A percentile compares a stretch with the other conserved stretches of the same genome.
Evolutionary conservation across 768 basidiomycete species (phyloP).

Genomic region (Pholiota microspora): DNA sequence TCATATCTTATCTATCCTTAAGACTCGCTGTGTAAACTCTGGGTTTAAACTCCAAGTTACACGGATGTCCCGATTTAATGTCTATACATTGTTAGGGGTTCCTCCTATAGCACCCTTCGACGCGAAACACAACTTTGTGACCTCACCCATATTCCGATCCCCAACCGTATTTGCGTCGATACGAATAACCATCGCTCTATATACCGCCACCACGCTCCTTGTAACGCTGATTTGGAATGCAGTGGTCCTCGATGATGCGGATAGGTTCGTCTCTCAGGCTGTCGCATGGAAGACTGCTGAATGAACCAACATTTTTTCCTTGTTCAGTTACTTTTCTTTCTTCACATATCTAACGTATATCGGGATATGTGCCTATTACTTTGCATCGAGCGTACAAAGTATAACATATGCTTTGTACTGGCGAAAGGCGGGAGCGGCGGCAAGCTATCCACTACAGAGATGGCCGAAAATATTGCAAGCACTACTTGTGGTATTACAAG

Average conservation of each 20-base stretch:
- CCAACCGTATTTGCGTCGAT: slow-evolving; percentile 41
- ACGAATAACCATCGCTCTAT: slow-evolving; percentile 49
- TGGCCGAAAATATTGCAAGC: slow-evolving; percentile 59
- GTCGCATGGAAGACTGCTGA: too few species aligned
- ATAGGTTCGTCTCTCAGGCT: slow-evolving; percentile 24
- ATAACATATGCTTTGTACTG: slow-evolving; percentile 33
- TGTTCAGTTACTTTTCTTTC: slow-evolving; percentile 63
- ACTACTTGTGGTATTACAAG: slow-evolving; percentile 51
- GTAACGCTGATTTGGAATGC: slow-evolving; percentile 35
- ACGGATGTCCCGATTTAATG: not conserved
- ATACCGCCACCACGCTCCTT: slow-evolving; percentile 41
- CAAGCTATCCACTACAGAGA: slow-evolving; percentile 52
- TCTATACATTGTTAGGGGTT: slow-evolving; percentile 12
- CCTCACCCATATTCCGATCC: slow-evolving; percentile 45
- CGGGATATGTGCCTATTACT: slow-evolving; percentile 62
- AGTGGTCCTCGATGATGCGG: slow-evolving; percentile 26
- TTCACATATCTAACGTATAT: slow-evolving; percentile 63
- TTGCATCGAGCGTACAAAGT: slow-evolving; percentile 55
- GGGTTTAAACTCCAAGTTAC: not conserved
- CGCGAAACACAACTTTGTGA: slow-evolving; percentile 36
- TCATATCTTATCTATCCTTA: not conserved
- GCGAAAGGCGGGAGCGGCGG: slow-evolving; percentile 5
- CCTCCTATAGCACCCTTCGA: slow-evolving; percentile 29
- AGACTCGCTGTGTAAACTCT: too few species aligned
- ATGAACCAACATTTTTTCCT: too few species aligned